phyloP scores from a whole-genome alignment of 2,329 filamentous ascomycete genomes.

The Pseudohalonectria lignicola region DNA sequence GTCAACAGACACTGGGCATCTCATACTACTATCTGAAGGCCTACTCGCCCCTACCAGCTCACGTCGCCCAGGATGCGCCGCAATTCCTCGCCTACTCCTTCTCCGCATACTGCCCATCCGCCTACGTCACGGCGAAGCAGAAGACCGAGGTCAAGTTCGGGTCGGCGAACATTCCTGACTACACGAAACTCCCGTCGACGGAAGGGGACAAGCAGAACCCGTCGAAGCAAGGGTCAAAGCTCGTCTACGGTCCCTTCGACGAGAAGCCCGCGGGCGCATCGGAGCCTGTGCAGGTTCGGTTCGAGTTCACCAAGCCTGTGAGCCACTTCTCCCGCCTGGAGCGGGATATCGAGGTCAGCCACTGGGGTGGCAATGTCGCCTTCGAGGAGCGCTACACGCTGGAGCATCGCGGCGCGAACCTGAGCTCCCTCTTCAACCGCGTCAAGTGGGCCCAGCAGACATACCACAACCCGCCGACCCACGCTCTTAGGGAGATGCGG shows the following conservation, averaged over 20 bases:
- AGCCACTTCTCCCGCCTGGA: slow-evolving; percentile 70
- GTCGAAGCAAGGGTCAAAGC: slow-evolving; percentile 71
- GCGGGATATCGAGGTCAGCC: slow-evolving; percentile 87
- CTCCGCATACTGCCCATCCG: slow-evolving; percentile 73
- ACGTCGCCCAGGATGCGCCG: slow-evolving; percentile 72
- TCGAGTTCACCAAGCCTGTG: slow-evolving; percentile 91
- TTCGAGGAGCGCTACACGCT: slow-evolving; percentile 91
- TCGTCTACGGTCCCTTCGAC: slow-evolving; percentile 83
- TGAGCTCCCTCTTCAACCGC: slow-evolving; percentile 62
- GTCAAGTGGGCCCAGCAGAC: slow-evolving; percentile 62
- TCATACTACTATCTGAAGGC: slow-evolving; percentile 71
- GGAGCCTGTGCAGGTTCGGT: slow-evolving; percentile 68
- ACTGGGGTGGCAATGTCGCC: slow-evolving; percentile 95
- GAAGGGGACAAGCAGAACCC: slow-evolving; percentile 54
- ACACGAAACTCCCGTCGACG: slow-evolving; percentile 60
- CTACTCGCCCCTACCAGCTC: slow-evolving; percentile 68
- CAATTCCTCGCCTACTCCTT: slow-evolving; percentile 83
- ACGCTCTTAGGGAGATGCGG: slow-evolving; percentile 70
- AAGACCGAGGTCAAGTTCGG: slow-evolving; percentile 95
- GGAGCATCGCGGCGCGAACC: slow-evolving; percentile 73
- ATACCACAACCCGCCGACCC: slow-evolving; percentile 67
- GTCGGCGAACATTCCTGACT: slow-evolving; percentile 69
- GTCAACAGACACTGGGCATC: slow-evolving; percentile 78
- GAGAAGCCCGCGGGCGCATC: slow-evolving; percentile 68
- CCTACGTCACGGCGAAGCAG: slow-evolving; percentile 81